Evolutionary conservation across 2,329 filamentous ascomycete genomes (phyloP).

Genomic region (Talaromyces pinophilus): DNA sequence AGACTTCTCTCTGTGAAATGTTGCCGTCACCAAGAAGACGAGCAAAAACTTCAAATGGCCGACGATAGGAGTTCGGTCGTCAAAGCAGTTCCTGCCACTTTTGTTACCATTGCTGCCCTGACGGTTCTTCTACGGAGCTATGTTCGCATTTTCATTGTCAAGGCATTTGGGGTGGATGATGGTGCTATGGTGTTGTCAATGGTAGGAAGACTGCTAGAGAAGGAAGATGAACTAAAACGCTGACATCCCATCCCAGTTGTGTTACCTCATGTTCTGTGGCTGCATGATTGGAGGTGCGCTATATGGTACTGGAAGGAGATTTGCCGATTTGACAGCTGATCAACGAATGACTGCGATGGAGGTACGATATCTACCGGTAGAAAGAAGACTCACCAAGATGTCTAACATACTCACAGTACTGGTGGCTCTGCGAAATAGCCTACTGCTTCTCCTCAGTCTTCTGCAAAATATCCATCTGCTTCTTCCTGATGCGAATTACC

Average conservation of each 20-base stretch:
- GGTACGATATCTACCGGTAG: slow-evolving; percentile 28
- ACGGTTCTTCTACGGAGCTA: slow-evolving; percentile 40
- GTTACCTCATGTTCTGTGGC: slow-evolving; percentile 39
- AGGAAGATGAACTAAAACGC: background rate
- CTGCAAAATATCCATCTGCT: slow-evolving; percentile 55
- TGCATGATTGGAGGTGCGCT: slow-evolving; percentile 39
- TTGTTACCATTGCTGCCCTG: slow-evolving; percentile 36
- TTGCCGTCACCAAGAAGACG: background rate
- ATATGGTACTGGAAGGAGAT: slow-evolving; percentile 36
- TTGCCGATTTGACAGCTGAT: slow-evolving; percentile 24
- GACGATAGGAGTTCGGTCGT: slow-evolving; percentile 37
- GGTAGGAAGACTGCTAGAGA: slow-evolving; percentile 29
- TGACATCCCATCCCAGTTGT: slow-evolving; percentile 26
- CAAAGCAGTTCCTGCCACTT: slow-evolving; percentile 37
- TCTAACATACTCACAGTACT: slow-evolving; percentile 36
- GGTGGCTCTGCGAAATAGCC: slow-evolving; percentile 60
- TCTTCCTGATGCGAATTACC: slow-evolving; percentile 58
- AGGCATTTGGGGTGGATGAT: slow-evolving; percentile 44
- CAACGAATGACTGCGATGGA: slow-evolving; percentile 37
- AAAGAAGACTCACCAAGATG: background rate
- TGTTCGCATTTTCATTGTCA: slow-evolving; percentile 37
- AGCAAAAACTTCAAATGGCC: background rate
- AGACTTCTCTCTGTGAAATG: background rate
- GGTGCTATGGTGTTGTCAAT: slow-evolving; percentile 40
- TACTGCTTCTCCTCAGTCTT: slow-evolving; percentile 53